Conservation (phyloP, 345 rosid genomes). For the Hibiscus mutabilis region DNA sequence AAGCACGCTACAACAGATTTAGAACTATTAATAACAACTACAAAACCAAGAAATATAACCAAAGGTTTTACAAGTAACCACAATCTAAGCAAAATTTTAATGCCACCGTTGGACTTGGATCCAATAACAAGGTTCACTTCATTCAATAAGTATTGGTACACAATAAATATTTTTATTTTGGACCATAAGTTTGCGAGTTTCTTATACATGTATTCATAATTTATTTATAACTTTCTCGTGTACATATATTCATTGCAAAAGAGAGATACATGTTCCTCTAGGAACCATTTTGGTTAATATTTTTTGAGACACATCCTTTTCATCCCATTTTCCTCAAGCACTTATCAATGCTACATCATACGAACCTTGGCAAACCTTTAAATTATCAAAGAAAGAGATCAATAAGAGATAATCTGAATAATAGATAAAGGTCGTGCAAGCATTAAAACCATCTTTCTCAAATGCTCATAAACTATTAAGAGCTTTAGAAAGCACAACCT, state of each 20-base stretch:
- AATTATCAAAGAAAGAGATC: constrained; percentile 33
- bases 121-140: not conserved
- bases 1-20: not conserved
- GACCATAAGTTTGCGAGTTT: not conserved
- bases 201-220: not conserved
- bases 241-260: constrained; percentile 1
- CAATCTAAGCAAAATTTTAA: not conserved
- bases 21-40: not conserved
- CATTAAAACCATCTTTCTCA: too few relatives aligned
- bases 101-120: not conserved
- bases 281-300: constrained; percentile 76
- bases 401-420: not conserved
- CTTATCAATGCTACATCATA: constrained; percentile 55
- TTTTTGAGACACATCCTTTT: constrained; percentile 63
- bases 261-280: constrained; percentile 64
- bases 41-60: not conserved
- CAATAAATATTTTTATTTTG: not conserved
- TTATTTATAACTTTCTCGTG: not conserved
- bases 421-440: too few relatives aligned
- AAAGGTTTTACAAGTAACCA: not conserved
- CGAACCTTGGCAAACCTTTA: constrained; percentile 77
- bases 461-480: too few relatives aligned
- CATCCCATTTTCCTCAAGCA: constrained; percentile 99
- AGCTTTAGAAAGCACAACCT: too few relatives aligned
- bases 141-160: not conserved